These are phyloP conservation scores for Hypoxylon sp. DNA, from an alignment of 2,329 filamentous ascomycete species.

Conservation along the genomic window DNA sequence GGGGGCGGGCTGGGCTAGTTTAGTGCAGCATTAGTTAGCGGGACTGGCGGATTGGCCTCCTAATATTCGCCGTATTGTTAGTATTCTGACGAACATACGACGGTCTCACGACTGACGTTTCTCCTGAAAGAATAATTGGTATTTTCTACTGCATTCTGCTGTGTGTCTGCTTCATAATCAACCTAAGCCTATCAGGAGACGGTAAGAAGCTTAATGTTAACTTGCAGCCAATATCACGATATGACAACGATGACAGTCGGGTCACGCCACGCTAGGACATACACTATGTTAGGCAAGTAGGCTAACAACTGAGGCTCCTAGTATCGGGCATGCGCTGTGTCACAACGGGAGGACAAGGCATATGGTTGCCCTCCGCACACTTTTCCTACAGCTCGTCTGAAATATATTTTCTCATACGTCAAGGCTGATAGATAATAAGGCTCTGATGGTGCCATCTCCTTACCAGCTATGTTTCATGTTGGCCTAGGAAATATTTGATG, in stretches of 20 bases:
- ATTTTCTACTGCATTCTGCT: constrained; percentile 1
- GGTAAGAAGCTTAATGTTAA: constrained; percentile 15
- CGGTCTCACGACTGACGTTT: constrained; percentile 27
- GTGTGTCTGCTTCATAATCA: constrained; percentile 1
- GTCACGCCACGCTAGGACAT: constrained; percentile 18
- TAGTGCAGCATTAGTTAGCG: constrained; percentile 2
- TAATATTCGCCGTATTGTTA: background rate
- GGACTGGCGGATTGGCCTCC: constrained; percentile 5
- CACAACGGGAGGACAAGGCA: background rate
- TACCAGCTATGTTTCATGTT: constrained; percentile 12
- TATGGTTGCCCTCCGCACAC: background rate
- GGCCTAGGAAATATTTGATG: background rate
- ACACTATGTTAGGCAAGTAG: background rate
- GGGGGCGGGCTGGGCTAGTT: constrained; percentile 8
- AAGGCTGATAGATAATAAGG: constrained; percentile 10
- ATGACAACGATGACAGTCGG: constrained; percentile 17
- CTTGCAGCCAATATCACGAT: constrained; percentile 23
- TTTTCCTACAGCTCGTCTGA: background rate
- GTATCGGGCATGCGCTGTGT: constrained; percentile 5
- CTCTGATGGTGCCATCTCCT: constrained; percentile 5
- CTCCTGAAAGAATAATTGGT: background rate
- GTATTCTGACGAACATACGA: constrained; percentile 24
- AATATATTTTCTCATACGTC: constrained; percentile 10
- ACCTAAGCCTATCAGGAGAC: constrained; percentile 12
- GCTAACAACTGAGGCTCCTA: background rate